Evolutionary conservation across 2,329 filamentous ascomycete species (phyloP), one percentile per base, ranked within the genome.

Genomic region (Claviceps pusilla): DNA sequence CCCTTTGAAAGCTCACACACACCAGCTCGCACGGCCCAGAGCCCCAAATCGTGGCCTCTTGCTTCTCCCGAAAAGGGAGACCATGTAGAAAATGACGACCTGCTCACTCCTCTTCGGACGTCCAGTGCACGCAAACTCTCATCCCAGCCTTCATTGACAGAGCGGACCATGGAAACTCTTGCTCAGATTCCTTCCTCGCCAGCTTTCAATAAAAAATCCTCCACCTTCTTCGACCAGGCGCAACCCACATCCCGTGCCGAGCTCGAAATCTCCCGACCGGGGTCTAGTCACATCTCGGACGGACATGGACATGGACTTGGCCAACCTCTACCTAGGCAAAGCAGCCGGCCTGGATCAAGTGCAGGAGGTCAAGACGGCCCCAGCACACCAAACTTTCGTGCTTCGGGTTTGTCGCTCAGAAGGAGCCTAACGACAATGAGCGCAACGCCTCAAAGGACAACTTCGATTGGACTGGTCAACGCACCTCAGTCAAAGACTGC

Each of bases 101-200:
- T 61, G 35, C 28, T 49, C 4, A 50, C 42, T 56, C 35, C 3
- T 56, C 47, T 53, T 55, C 61, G 10, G 54, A 62, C 51, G 60
- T 60, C 56, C 58, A 60, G 48, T 56, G 63, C 55, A 2, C 42
- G 54, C 56, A 62, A 61, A 11, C 57, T 59, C 35, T 57, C 56
- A 29, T 67, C 67, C 37, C 63, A 70, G 53, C 74, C 78, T 52
- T 90, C 87, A 0, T 73, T 96, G 4, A 82, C 86, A 0, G 90
- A 96, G 61, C 77, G 91, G 55, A 94, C 90, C 0, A 83, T 95
- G 46, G 88, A 95, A 66, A 95, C 88, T 0, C 72, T 96, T 6
- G 78, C 89, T 3, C 79, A 82, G 49, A 73, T 95, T 35, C 87
- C 89, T 0, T 82, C 87, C 0, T 93, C 89, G 0, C 89, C 90